phyloP scores from a whole-genome alignment of 1,139 yeast species.

The Yamadazyma triangularis region DNA sequence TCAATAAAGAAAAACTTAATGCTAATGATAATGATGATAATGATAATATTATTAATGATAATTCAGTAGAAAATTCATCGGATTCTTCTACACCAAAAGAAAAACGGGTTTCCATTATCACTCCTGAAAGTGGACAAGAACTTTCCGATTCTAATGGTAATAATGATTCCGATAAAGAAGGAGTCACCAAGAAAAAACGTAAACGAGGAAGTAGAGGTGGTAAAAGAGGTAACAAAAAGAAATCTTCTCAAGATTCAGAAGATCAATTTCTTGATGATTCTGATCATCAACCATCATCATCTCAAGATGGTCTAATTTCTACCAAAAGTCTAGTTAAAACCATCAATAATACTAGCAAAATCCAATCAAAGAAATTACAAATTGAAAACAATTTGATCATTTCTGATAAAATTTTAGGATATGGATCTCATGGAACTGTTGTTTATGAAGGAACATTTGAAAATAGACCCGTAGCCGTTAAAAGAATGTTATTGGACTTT shows the following conservation, averaged over 20 bases:
- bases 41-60: not conserved
- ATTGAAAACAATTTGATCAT: conserved; percentile 56
- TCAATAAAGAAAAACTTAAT: too few relatives aligned
- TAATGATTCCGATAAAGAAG: conserved; percentile 4
- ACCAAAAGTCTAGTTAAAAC: conserved; percentile 29
- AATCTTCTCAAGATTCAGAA: conserved; percentile 16
- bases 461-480: conserved; percentile 91
- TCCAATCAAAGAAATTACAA: conserved; percentile 30
- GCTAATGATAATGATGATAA: not conserved
- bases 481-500: conserved; percentile 87
- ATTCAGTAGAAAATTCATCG: not conserved
- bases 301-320: conserved; percentile 14
- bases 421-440: conserved; percentile 96
- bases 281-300: not conserved
- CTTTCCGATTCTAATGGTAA: not conserved
- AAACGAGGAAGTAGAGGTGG: conserved; percentile 91
- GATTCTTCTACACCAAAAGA: not conserved
- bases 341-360: conserved; percentile 12
- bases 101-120: not conserved
- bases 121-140: not conserved
- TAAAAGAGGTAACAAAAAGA: conserved; percentile 44
- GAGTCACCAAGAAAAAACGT: conserved; percentile 48
- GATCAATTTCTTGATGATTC: not conserved
- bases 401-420: conserved; percentile 75
- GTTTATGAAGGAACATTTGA: conserved; percentile 90